Percentiles rank a stretch among this genome's conserved stretches.
These are phyloP conservation scores for Rhodotorula mucilaginosa DNA, from an alignment of 1,284 basidiomycete species.

Conservation along the genomic window DNA sequence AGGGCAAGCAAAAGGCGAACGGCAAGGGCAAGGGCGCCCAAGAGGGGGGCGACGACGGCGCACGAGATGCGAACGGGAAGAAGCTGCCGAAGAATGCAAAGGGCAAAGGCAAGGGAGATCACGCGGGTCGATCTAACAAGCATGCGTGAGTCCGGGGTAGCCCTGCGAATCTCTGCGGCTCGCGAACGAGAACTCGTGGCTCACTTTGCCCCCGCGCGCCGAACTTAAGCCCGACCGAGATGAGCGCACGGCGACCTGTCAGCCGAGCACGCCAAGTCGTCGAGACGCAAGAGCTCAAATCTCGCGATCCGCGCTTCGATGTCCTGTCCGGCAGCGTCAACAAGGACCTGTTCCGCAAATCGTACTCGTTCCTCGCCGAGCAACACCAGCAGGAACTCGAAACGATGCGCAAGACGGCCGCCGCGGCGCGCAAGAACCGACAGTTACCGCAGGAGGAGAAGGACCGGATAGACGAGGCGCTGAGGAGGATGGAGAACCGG, in stretches of 20 bases:
- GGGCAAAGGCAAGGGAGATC: constrained; percentile 10
- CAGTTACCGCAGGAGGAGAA: constrained; percentile 66
- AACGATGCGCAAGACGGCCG: constrained; percentile 61
- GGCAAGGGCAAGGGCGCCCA: constrained; percentile 13
- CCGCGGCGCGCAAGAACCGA: constrained; percentile 67
- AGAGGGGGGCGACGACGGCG: not conserved
- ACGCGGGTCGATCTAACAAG: constrained; percentile 67
- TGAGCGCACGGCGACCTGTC: constrained; percentile 83
- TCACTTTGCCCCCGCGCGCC: not conserved
- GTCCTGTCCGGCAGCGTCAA: constrained; percentile 69
- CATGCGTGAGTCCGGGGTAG: constrained; percentile 68
- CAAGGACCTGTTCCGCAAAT: constrained; percentile 64
- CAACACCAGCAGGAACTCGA: constrained; percentile 67
- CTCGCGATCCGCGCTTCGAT: constrained; percentile 87
- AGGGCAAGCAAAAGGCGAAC: constrained; percentile 14
- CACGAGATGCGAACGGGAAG: constrained; percentile 14
- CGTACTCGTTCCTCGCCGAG: constrained; percentile 75
- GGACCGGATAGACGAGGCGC: constrained; percentile 68
- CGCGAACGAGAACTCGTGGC: too few species aligned
- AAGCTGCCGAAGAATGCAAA: constrained; percentile 33
- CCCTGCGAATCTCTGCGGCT: not conserved
- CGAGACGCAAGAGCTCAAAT: constrained; percentile 62
- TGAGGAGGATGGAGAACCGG: constrained; percentile 68
- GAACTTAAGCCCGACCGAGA: constrained; percentile 72
- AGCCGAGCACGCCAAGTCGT: constrained; percentile 73